Percentiles rank a stretch among this genome's conserved stretches.
Conservation (phyloP, 2,329 filamentous ascomycete genomes). For the Cryphonectria japonica region DNA sequence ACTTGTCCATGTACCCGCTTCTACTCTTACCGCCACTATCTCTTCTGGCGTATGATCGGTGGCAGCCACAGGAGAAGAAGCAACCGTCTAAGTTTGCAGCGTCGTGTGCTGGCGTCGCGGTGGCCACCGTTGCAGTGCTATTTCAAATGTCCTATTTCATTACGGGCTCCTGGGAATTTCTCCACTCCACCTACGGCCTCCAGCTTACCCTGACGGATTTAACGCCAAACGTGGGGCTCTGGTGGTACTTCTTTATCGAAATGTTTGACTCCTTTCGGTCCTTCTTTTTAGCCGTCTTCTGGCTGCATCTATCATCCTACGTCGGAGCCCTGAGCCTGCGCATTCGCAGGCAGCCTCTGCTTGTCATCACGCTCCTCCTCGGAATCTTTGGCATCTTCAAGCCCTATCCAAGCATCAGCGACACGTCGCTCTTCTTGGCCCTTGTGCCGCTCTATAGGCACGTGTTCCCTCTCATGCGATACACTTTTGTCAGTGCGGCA, state of each 20-base stretch:
- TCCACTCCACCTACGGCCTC: slow-evolving; percentile 88
- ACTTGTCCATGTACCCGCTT: slow-evolving; percentile 89
- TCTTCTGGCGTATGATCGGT: slow-evolving; percentile 76
- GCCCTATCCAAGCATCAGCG: slow-evolving; percentile 91
- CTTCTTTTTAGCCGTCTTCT: slow-evolving; percentile 98
- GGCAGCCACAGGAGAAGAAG: slow-evolving; percentile 11
- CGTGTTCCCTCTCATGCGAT: slow-evolving; percentile 89
- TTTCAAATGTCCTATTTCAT: slow-evolving; percentile 74
- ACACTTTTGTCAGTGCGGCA: slow-evolving; percentile 83
- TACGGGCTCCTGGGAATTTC: slow-evolving; percentile 84
- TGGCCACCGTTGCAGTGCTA: slow-evolving; percentile 60
- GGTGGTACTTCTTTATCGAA: slow-evolving; percentile 99
- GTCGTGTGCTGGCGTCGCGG: slow-evolving; percentile 57
- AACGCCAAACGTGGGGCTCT: slow-evolving; percentile 91
- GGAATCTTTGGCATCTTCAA: slow-evolving; percentile 96
- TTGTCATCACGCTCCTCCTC: slow-evolving; percentile 80
- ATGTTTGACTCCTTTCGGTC: slow-evolving; percentile 98
- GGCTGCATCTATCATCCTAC: slow-evolving; percentile 91
- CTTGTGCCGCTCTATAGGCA: slow-evolving; percentile 87
- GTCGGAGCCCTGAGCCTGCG: slow-evolving; percentile 84
- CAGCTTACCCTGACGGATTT: slow-evolving; percentile 89
- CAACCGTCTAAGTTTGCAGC: slow-evolving; percentile 56
- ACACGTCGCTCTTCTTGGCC: slow-evolving; percentile 83
- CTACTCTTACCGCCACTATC: slow-evolving; percentile 83
- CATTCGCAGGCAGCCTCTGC: slow-evolving; percentile 82